These are phyloP conservation scores for Trichoderma virens DNA, from an alignment of 495 filamentous ascomycete genomes.

Conservation along the genomic window DNA sequence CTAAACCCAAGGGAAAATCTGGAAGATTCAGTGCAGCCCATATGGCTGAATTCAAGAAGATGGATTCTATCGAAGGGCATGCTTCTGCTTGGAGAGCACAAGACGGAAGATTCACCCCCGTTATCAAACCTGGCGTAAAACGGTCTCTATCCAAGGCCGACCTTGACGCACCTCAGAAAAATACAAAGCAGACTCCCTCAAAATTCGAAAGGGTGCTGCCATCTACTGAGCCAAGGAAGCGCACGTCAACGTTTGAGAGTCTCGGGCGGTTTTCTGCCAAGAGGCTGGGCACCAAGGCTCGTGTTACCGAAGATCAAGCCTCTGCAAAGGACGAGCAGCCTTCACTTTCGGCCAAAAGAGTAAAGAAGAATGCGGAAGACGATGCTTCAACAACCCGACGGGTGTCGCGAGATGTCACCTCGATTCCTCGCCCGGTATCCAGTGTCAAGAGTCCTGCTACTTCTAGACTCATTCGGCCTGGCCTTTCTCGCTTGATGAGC, in stretches of 20 bases:
- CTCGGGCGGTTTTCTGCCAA: background rate
- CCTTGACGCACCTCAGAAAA: conserved; percentile 39
- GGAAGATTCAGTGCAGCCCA: conserved; percentile 74
- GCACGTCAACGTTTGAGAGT: background rate
- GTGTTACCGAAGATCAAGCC: background rate
- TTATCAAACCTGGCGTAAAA: conserved; percentile 52
- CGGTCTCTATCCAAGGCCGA: conserved; percentile 67
- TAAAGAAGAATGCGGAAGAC: conserved; percentile 50
- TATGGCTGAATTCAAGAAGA: conserved; percentile 85
- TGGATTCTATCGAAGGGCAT: conserved; percentile 89
- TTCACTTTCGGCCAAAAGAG: conserved; percentile 50
- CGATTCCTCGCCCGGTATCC: conserved; percentile 36
- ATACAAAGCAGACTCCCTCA: conserved; percentile 26
- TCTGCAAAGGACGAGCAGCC: conserved; percentile 20
- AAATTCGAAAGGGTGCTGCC: conserved; percentile 15
- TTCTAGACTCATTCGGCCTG: conserved; percentile 29
- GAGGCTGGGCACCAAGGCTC: background rate
- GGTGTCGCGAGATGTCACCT: conserved; percentile 40
- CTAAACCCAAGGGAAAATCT: conserved; percentile 65
- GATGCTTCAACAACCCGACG: conserved; percentile 51
- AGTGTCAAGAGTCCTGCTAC: conserved; percentile 18
- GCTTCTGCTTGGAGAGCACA: conserved; percentile 67
- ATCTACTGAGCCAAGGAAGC: conserved; percentile 11
- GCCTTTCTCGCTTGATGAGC: conserved; percentile 52
- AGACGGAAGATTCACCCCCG: conserved; percentile 47